Base-by-base conservation (phyloP, 441 rosid genomes). In the Populus tomentosa region DNA sequence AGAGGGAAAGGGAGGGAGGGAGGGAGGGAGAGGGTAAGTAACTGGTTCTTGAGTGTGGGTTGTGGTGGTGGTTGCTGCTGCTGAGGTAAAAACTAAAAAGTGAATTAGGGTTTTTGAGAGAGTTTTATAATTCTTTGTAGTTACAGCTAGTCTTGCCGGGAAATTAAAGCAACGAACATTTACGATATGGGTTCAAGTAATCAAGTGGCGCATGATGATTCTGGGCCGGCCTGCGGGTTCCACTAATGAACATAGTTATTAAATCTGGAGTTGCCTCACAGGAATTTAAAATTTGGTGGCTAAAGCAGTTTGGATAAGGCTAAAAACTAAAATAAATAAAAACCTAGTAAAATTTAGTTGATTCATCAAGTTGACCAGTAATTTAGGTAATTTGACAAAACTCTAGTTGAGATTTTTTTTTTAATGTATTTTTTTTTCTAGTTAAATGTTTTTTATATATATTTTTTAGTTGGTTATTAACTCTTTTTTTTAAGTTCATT, bases 51-150 rank as follows among this genome's bases (percentile, higher is more conserved):
- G 13, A 2, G 23, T 59, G 28, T 7, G 30, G 53, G 18, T 33
- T 61, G 35, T 8, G 56, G 10, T 13, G 8, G 40, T 6, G 13
- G 33, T 13, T 30, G 32, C 32, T 30, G 32, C 32, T 30, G 32
- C 32, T 8, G 24, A n/a, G 63, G 64, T n/a, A 59, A n/a, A 56
- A 59, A 59, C 50, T 21, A 59, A 20, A 59, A 59, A 61, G 71
- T 23, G 71, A 13, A 38, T 38, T 64, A 64, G 77, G 77, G 77
- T 42, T 74, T 74, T 63, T 10, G 26, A 16, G 61, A 3, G 64
- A 23, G 4, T 36, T 65, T 59, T 72, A 20, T n/a, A 3, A 23
- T n/a, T 3, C 64, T n/a, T n/a, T 2, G 64, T 59, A 7, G 5
- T n/a, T 8, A 59, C 63, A 56, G 63, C 64, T 10, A 62, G 4